Evolutionary conservation across 2,329 filamentous ascomycete genomes (phyloP), one percentile per base, ranked within the genome.

Genomic region (Ophiocordyceps australis): DNA sequence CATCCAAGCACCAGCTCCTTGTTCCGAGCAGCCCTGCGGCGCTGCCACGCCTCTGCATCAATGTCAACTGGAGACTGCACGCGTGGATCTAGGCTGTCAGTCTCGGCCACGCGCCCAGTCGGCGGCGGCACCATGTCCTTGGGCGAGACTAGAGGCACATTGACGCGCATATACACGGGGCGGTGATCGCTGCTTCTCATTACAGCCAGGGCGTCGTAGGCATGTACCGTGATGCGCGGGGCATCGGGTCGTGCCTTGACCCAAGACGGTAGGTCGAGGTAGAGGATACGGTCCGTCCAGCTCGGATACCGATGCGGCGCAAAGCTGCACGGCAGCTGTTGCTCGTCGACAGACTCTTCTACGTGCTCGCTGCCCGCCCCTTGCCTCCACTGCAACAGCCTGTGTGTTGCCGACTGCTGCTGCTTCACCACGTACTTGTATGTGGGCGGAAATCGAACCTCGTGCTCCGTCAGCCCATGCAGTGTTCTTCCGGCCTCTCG

Each of bases 271-370:
- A 63, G 52, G 26, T 76, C 67, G 4, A 86, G 57, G 47, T 73
- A 95, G 13, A 95, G 56, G 13, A 95, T 74, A 4, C 89, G 71
- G 49, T 95, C 89, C 40, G 83, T 93, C 89, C 86, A 95, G 41
- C 75, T 74, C 2, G 89, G 85, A 63, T 80, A 91, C 23, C 89
- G 73, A 45, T 91, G 79, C 30, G 60, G 57, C 7, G 83, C 79
- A 66, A 83, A 94, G 17, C 58, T 52, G 74, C 77, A 86, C 9
- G 57, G 52, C 4, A 62, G 49, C 3, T 53, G 42, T 19, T 52
- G 45, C 22, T 51, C 43, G 16, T 46, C 40, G 27, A 40, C 39
- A 19, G 52, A 45, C 22, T 51, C 43, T 16, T 46, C 40, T 26
- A 40, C 39, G 23, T 45, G 38, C 13, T 43, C 41, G 3, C 35